A percentile compares a stretch with the other conserved stretches of the same genome.
These are phyloP conservation scores for Cudoniella acicularis DNA, from an alignment of 495 filamentous ascomycete species.

Conservation along the genomic window DNA sequence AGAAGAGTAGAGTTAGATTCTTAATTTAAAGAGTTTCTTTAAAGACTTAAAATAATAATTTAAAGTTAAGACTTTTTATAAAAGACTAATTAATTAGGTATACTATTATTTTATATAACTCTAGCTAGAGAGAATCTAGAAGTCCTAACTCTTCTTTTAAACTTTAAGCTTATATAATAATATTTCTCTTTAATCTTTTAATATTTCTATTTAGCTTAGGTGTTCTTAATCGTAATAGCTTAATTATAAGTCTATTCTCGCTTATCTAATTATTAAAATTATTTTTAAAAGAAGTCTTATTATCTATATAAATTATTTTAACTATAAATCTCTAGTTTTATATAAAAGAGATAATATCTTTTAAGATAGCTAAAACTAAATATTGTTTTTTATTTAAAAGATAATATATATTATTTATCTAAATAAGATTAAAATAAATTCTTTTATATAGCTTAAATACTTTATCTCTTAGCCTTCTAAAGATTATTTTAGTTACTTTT, in stretches of 20 bases:
- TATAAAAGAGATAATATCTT: background rate
- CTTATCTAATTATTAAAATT: background rate
- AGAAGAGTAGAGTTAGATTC: background rate
- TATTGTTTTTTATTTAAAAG: background rate
- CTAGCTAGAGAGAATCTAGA: background rate
- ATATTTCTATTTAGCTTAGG: background rate
- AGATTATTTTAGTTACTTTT: background rate
- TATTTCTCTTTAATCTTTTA: background rate
- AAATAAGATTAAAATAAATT: background rate
- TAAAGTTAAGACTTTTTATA: background rate
- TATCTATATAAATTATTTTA: background rate
- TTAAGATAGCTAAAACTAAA: background rate
- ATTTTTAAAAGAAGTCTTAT: background rate
- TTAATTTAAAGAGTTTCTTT: background rate
- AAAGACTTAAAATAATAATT: background rate
- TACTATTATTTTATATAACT: background rate
- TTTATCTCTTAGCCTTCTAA: background rate
- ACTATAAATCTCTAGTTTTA: background rate
- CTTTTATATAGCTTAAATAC: background rate
- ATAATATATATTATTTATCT: background rate
- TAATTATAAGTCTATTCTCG: background rate
- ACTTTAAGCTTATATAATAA: background rate
- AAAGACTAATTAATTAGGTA: background rate
- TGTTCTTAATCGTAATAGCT: background rate
- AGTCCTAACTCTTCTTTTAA: background rate